Conservation (phyloP, 805 yeast species). For the Priceomyces castillae region DNA sequence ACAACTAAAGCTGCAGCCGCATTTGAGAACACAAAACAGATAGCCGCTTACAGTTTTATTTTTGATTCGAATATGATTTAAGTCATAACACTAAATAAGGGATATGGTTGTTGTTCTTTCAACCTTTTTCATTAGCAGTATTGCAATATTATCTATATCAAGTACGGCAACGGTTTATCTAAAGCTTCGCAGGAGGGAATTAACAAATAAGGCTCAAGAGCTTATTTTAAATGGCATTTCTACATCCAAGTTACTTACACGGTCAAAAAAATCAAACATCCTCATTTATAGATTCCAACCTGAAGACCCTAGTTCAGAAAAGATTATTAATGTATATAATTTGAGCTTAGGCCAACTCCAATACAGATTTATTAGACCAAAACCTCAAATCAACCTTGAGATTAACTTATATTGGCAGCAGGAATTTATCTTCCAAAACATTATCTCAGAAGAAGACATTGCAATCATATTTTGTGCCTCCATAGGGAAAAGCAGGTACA, state of each 20-base stretch:
- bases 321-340: slow-evolving; percentile 5
- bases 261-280: not conserved
- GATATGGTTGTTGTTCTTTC: slow-evolving; percentile 1
- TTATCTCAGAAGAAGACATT: not conserved
- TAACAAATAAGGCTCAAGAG: not conserved
- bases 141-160: slow-evolving; percentile 1
- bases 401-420: slow-evolving; percentile 5
- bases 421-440: slow-evolving; percentile 1
- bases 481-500: slow-evolving; percentile 20
- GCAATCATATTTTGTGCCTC: slow-evolving; percentile 11
- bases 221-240: not conserved
- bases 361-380: slow-evolving; percentile 4
- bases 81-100: not conserved
- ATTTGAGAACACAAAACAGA: not conserved
- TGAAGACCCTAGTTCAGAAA: not conserved
- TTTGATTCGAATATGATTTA: not conserved
- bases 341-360: not conserved
- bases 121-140: not conserved
- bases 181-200: not conserved
- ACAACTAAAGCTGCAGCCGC: not conserved
- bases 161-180: not conserved
- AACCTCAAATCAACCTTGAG: not conserved
- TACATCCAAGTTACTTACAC: not conserved
- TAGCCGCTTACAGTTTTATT: not conserved
- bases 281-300: not conserved